Evolutionary conservation across 768 basidiomycete species (phyloP).

Genomic region (Termitomyces sp.): DNA sequence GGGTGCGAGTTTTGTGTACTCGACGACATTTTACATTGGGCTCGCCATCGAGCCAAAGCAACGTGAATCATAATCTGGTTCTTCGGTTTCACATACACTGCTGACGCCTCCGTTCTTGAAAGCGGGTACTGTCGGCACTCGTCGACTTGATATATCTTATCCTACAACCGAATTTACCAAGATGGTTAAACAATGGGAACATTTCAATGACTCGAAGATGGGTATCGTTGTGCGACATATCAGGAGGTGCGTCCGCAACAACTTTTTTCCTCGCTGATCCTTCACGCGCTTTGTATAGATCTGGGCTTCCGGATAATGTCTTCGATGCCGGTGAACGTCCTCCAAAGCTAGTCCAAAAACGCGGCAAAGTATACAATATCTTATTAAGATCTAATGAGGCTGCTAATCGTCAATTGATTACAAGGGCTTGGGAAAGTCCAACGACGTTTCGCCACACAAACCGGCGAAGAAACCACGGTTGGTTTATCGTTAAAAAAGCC

Average conservation of each 20-base stretch:
- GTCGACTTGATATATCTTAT: slow-evolving; percentile 93
- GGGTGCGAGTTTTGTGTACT: slow-evolving; percentile 74
- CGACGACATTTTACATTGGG: slow-evolving; percentile 98
- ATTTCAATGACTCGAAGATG: slow-evolving; percentile 89
- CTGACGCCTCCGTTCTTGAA: slow-evolving; percentile 14
- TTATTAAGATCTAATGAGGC: background rate
- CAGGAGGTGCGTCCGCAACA: slow-evolving; percentile 56
- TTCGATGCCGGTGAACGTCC: slow-evolving; percentile 80
- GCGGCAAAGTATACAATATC: slow-evolving; percentile 51
- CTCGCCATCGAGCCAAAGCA: slow-evolving; percentile 87
- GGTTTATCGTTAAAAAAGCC: slow-evolving; percentile 29
- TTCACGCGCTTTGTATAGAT: slow-evolving; percentile 32
- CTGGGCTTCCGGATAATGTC: slow-evolving; percentile 74
- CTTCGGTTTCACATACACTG: slow-evolving; percentile 5
- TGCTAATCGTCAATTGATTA: slow-evolving; percentile 10
- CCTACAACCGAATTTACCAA: slow-evolving; percentile 95
- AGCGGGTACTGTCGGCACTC: slow-evolving; percentile 74
- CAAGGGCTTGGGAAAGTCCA: slow-evolving; percentile 59
- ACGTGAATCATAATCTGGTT: slow-evolving; percentile 43
- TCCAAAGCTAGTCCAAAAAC: slow-evolving; percentile 63
- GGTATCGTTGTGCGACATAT: slow-evolving; percentile 92
- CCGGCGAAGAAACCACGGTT: slow-evolving; percentile 83
- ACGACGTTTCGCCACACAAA: slow-evolving; percentile 57
- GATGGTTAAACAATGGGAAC: slow-evolving; percentile 92
- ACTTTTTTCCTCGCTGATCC: background rate